Evolutionary conservation across 148 eudicot genomes (phyloP), one percentile per base, ranked within the genome.

Genomic region (Vaccinium myrtillus): DNA sequence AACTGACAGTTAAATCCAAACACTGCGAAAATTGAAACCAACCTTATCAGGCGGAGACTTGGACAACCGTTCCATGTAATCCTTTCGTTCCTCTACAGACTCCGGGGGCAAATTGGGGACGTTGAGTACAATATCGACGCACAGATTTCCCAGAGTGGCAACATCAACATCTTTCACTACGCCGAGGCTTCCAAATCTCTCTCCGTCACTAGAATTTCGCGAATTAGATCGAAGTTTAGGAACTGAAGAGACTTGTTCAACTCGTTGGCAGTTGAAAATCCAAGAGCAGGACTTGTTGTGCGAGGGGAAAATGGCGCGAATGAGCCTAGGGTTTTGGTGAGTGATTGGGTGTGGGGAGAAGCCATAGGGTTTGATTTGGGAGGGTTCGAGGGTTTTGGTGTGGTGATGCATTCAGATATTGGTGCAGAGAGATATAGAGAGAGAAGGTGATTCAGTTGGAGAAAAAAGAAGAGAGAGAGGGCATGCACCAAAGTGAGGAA

Each of bases 141-240:
- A 97, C 13, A 97, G 91, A 83, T 97, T 95, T 19, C 99, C 99
- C 18, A 97, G 90, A 46, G 98, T 95, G n/a, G 96, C 95, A 53
- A 97, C 89, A 85, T 97, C 99, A 77, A 88, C 85, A 25, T 92
- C 91, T 83, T 93, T 95, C 15, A 86, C 93, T 10, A 83, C 92
- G 13, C 86, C 90, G n/a, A 88, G 79, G 48, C 87, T 71, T 54
- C 69, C 84, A 83, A 83, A 69, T 30, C 83, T 84, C 19, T 78
- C 91, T 32, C 84, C 79, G 0, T 80, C 82, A 53, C 86, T 14
- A 8, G 84, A 77, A 39, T 82, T 81, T 76, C 77, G 70, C 19
- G 84, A 90, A 76, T 75, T 70, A 0, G 86, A 69, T 43, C 67
- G 85, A 58, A 83, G 87, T 63, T 81, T 91, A 71, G 89, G 81